Evolutionary conservation across 2,329 filamentous ascomycete species (phyloP), one percentile per base, ranked within the genome.

Genomic region (Aureobasidium subglaciale): DNA sequence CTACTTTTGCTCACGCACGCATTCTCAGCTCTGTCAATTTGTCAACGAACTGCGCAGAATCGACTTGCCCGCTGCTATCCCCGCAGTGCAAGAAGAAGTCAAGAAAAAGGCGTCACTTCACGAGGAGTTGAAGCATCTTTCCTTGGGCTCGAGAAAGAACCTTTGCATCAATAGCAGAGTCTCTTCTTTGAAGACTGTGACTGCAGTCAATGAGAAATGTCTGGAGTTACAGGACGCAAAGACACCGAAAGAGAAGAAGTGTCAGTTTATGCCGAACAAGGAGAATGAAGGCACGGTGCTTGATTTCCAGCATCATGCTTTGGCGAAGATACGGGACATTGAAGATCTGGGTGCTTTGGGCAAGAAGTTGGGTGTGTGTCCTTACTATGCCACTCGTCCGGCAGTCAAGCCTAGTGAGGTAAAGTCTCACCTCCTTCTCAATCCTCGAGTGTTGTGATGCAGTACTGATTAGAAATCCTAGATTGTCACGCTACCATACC

Each of bases 191-290:
- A 79, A 80, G 7, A 80, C 73, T 38, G 76, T 86, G 1, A 85
- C 87, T 0, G 89, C 90, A 5, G 96, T 99, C 72, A 99, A 97
- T 65, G 93, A 99, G 67, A 81, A 86, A 11, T 99, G 93, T 65
- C 76, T 92, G 6, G 93, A 99, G 64, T 75, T 99, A 22, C 93
- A 99, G 67, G 86, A 95, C 67, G 75, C 87, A 0, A 75, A 73
- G 1, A 77, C 73, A 5, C 73, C 82, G 1, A 76, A 80, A 55
- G 79, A 85, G 11, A 84, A 84, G 61, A 85, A 80, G 65, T 99
- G 93, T 66, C 73, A 81, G 0, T 95, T 84, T 65, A 75, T 95
- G 13, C 90, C 90, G 0, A 86, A 78, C n/a, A 85, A 89, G 56
- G 87, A 93, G 2, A 86, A 87, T 18, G 75, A 90, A 50, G 73